Evolutionary conservation across 2,329 filamentous ascomycete genomes (phyloP), one percentile per base, ranked within the genome.

Genomic region (Fusarium pseudocircinatum): DNA sequence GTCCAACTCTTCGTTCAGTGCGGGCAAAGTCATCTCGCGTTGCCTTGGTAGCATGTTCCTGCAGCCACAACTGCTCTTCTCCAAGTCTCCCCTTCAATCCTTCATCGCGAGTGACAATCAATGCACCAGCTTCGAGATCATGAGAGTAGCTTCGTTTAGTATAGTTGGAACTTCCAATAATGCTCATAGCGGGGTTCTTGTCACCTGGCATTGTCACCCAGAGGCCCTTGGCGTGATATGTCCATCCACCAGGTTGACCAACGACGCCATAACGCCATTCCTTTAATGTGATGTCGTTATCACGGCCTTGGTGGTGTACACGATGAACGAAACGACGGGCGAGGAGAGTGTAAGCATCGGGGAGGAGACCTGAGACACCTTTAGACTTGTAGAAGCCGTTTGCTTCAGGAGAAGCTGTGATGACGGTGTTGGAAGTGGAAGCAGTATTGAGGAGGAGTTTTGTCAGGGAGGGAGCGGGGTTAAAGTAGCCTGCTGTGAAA

Each of bases 401-500:
- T 1, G 96, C 96, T 82, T 94, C 92, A 0, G 96, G 96, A 2
- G 94, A 95, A 4, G 96, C 96, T 0, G 96, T 98, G 61, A 99
- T 92, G 28, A 99, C 93, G 0, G 93, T 95, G 69, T 94, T 96
- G 46, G 86, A 87, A 3, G 84, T 82, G 0, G 92, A 93, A 2
- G 91, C 88, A 1, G 94, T 95, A 12, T 88, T 86, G 37, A 99
- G 90, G 1, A 99, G 87, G 2, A 97, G 88, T 43, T 91, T 89
- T 6, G 94, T 95, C 26, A 98, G 89, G 8, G 92, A 91, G 0
- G 95, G 93, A 12, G 95, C 95, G 63, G 97, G 97, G 84, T 99
- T 99, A 85, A 99, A 99, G 84, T 99, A 99, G 59, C 96, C 96
- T 0, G 96, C 96, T 2, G 96, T 98, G 81, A 99, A 98, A 1